A percentile compares a stretch with the other conserved stretches of the same genome.
These are phyloP conservation scores for Hygrophoropsis aurantiaca DNA, from an alignment of 768 basidiomycete genomes.

Conservation along the genomic window DNA sequence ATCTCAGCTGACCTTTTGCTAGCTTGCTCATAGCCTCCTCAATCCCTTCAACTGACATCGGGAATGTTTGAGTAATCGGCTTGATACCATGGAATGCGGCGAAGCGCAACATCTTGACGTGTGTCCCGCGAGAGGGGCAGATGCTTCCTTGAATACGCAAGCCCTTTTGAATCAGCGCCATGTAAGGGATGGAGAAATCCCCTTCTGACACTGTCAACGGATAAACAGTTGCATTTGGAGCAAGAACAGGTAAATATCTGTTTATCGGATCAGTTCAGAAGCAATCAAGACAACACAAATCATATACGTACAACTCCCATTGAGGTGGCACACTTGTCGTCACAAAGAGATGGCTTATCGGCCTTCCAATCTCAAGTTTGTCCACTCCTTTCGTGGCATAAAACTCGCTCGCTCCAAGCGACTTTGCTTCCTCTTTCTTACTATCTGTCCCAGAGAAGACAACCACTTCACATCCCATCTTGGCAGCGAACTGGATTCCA, in stretches of 20 bases:
- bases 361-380: conserved; percentile 24
- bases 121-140: conserved; percentile 24
- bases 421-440: conserved; percentile 32
- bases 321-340: conserved; percentile 28
- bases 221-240: conserved; percentile 20
- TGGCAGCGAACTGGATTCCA: conserved; percentile 37
- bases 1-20: conserved; percentile 25
- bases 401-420: conserved; percentile 36
- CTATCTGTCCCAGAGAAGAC: conserved; percentile 33
- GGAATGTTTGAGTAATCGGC: conserved; percentile 32
- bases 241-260: conserved; percentile 27
- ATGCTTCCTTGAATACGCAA: conserved; percentile 23
- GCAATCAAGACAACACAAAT: neutral
- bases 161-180: conserved; percentile 12
- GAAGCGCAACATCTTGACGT: conserved; percentile 34
- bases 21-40: conserved; percentile 26
- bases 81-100: conserved; percentile 27
- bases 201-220: conserved; percentile 23
- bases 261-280: neutral
- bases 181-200: conserved; percentile 21
- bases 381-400: conserved; percentile 26
- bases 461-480: conserved; percentile 39
- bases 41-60: conserved; percentile 30
- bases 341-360: conserved; percentile 31
- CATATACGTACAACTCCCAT: conserved; percentile 26